Evolutionary conservation across 805 yeast species (phyloP).

Genomic region (Trichomonascus vanleenenianus): DNA sequence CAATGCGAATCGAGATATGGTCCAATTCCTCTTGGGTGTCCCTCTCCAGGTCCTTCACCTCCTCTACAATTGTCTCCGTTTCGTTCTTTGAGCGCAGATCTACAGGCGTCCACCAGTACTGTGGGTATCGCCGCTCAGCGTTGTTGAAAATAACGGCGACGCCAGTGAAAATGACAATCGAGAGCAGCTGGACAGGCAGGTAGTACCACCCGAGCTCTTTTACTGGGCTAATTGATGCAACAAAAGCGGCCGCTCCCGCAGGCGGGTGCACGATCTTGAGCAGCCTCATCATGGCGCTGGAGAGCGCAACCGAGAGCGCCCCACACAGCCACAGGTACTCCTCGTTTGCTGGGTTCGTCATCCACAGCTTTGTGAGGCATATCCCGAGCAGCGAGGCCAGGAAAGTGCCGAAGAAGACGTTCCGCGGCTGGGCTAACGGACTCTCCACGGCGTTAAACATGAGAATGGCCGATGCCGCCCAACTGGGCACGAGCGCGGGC

Average conservation of each 20-base stretch:
- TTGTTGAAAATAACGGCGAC: constrained; percentile 51
- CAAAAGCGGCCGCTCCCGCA: constrained; percentile 59
- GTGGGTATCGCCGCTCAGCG: constrained; percentile 45
- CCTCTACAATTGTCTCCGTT: not conserved
- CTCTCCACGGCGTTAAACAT: constrained; percentile 47
- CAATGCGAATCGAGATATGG: not conserved
- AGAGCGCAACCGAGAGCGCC: constrained; percentile 46
- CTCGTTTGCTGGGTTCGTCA: constrained; percentile 35
- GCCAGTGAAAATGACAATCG: constrained; percentile 39
- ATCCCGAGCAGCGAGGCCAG: constrained; percentile 46
- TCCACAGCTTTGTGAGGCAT: constrained; percentile 46
- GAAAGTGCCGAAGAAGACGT: constrained; percentile 49
- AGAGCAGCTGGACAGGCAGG: constrained; percentile 46
- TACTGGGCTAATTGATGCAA: constrained; percentile 45
- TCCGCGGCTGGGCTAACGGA: constrained; percentile 62
- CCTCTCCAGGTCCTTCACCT: not conserved
- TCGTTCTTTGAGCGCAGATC: constrained; percentile 2
- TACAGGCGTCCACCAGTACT: constrained; percentile 50
- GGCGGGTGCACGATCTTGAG: constrained; percentile 62
- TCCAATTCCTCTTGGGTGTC: no score
- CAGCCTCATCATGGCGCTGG: constrained; percentile 47
- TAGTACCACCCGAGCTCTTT: constrained; percentile 58
- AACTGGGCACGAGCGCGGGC: constrained; percentile 26
- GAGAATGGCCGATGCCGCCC: constrained; percentile 56
- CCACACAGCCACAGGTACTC: constrained; percentile 50